Evolutionary conservation across 2,329 filamentous ascomycete genomes (phyloP), one percentile per base, ranked within the genome.

Genomic region (Arthrobotrys entomopaga): DNA sequence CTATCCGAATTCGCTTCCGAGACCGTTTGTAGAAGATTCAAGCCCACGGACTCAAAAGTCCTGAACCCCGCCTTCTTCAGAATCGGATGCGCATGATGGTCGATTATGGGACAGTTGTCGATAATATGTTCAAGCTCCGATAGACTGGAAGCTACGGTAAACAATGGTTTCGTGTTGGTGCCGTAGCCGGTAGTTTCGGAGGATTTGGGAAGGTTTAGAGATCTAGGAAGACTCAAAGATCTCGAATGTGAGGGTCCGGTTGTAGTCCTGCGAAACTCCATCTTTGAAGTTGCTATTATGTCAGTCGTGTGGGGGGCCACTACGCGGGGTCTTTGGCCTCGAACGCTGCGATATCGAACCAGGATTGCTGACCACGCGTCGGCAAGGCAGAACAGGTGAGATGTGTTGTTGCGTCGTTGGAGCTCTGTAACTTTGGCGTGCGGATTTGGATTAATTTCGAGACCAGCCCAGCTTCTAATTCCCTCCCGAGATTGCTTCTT

Each of bases 1-100:
- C 91, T 90, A 66, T 87, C 83, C 6, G 89, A 91, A 67, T 87
- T 83, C 0, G 91, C 92, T 82, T 95, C 91, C 5, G 89, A 90
- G 0, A 88, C 87, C 76, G 93, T 89, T 50, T 87, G 85, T 54
- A 88, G 84, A 19, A 89, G 84, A 42, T 63, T 40, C 11, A 63
- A 20, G 3, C 64, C 71, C 7, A 19, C 24, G 15, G 64, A 58
- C 13, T 64, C 57, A 29, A 56, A 60, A n/a, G 11, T 19, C n/a
- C 24, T 46, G 8, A 43, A n/a, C 13, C 84, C 81, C 19, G 83
- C 81, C 5, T 83, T 82, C 42, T 85, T 85, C 8, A 92, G 85
- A 0, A 92, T 83, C 26, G 90, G 89, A 77, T 91, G 90, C 1
- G 88, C 89, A 79, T 92, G 90, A 77, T 91, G 87, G 81, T 92